A percentile compares a stretch with the other conserved stretches of the same genome.
Evolutionary conservation across 2,329 filamentous ascomycete genomes (phyloP).

Genomic region (Aureobasidium namibiae): DNA sequence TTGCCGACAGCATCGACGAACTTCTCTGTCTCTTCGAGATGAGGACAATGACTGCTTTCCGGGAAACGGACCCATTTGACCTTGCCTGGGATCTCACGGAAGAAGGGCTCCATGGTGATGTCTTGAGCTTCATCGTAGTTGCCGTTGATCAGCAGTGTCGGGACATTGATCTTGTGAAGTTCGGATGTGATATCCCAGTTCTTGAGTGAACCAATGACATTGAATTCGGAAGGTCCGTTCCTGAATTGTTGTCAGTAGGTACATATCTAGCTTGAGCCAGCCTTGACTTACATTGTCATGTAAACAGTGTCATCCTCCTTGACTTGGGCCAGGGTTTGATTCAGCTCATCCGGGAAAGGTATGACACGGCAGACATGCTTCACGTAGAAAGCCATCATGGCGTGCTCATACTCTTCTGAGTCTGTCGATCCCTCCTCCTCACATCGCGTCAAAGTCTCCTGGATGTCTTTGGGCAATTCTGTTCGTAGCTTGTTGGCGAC

Average conservation of each 20-base stretch:
- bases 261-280: neutral
- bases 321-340: constrained; percentile 21
- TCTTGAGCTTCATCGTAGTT: constrained; percentile 34
- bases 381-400: constrained; percentile 24
- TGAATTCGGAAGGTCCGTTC: constrained; percentile 33
- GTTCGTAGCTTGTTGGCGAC: constrained; percentile 20
- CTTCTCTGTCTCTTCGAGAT: constrained; percentile 32
- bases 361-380: constrained; percentile 24
- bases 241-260: constrained; percentile 21
- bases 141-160: constrained; percentile 36
- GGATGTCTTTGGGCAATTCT: constrained; percentile 22
- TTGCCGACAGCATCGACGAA: constrained; percentile 28
- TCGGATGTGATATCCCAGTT: constrained; percentile 29
- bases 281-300: constrained; percentile 26
- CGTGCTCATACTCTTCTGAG: constrained; percentile 25
- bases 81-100: constrained; percentile 27
- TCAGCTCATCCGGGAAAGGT: constrained; percentile 24
- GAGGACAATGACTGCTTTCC: constrained; percentile 27
- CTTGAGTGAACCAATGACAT: constrained; percentile 33
- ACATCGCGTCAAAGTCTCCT: constrained; percentile 22
- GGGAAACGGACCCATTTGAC: constrained; percentile 34
- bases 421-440: constrained; percentile 25
- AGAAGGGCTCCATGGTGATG: constrained; percentile 29
- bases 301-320: constrained; percentile 29
- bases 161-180: constrained; percentile 30